phyloP scores from a whole-genome alignment of 176 grass and related monocot genomes.

The Juncus effusus region DNA sequence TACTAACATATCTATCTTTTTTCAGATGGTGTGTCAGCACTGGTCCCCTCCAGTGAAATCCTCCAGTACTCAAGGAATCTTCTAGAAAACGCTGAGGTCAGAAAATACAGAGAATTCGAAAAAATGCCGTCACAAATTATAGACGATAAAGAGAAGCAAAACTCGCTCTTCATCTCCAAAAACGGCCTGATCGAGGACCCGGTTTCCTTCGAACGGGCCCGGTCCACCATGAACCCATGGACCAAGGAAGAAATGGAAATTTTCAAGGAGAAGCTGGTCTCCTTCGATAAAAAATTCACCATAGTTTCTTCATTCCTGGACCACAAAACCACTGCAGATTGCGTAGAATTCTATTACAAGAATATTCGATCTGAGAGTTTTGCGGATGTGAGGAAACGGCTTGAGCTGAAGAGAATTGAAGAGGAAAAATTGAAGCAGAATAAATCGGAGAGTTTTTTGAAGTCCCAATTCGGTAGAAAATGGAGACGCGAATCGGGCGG shows the following conservation, averaged over 20 bases:
- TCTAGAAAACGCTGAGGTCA: constrained; percentile 34
- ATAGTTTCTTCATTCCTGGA: constrained; percentile 31
- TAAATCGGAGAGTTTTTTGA: constrained; percentile 16
- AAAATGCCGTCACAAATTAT: constrained; percentile 46
- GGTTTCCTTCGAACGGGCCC: constrained; percentile 32
- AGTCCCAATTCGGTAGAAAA: constrained; percentile 29
- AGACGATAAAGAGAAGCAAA: constrained; percentile 35
- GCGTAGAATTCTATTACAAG: constrained; percentile 58
- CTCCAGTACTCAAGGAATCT: constrained; percentile 29
- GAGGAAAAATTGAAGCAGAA: constrained; percentile 36
- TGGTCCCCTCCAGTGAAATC: constrained; percentile 35
- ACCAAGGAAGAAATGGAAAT: constrained; percentile 44
- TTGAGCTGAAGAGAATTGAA: not conserved
- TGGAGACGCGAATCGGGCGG: constrained; percentile 21
- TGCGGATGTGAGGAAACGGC: constrained; percentile 40
- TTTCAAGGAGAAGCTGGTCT: constrained; percentile 54
- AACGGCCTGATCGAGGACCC: constrained; percentile 42
- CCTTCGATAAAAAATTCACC: constrained; percentile 35
- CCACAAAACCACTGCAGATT: constrained; percentile 50
- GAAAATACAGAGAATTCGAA: constrained; percentile 32
- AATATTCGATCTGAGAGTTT: constrained; percentile 48
- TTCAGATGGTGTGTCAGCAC: constrained; percentile 30
- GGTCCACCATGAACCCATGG: constrained; percentile 41
- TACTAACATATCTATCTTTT: no score
- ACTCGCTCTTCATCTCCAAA: constrained; percentile 28